phyloP scores from a whole-genome alignment of 495 filamentous ascomycete species.

The Barbatosphaeria neglecta region DNA sequence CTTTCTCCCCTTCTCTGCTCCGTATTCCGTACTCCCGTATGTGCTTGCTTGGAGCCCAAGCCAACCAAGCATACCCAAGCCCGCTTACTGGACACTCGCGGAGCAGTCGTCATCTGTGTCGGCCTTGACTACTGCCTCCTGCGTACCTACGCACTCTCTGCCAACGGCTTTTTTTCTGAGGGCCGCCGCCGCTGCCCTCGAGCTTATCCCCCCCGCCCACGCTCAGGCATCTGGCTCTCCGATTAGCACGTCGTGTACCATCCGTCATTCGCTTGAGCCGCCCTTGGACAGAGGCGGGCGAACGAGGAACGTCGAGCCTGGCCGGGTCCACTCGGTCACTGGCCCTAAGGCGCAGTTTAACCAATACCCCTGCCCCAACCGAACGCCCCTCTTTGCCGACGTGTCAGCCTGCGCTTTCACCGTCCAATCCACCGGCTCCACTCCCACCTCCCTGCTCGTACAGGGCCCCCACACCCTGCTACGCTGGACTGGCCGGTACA shows the following conservation, averaged over 20 bases:
- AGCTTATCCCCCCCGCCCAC: background rate
- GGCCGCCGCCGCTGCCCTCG: too few species aligned
- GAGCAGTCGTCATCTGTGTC: too few species aligned
- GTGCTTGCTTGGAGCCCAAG: too few species aligned
- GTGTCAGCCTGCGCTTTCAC: constrained; percentile 3
- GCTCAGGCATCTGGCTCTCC: background rate
- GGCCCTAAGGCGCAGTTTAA: background rate
- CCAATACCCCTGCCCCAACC: background rate
- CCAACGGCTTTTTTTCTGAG: too few species aligned
- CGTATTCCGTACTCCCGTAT: too few species aligned
- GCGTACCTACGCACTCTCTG: too few species aligned
- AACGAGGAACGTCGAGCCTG: too few species aligned
- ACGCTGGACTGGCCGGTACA: background rate
- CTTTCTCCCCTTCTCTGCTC: too few species aligned
- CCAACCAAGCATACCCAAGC: too few species aligned
- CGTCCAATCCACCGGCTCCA: constrained; percentile 1
- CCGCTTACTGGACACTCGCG: too few species aligned
- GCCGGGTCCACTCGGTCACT: background rate
- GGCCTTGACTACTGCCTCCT: too few species aligned
- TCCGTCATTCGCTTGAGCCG: background rate
- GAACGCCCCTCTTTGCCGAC: constrained; percentile 1
- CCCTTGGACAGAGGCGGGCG: background rate
- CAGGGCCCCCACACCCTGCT: background rate
- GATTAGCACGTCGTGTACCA: background rate
- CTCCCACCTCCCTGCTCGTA: background rate